These are phyloP conservation scores for Microbotryum lychnidis-dioicae DNA, from an alignment of 1,284 basidiomycete genomes.

Conservation along the genomic window DNA sequence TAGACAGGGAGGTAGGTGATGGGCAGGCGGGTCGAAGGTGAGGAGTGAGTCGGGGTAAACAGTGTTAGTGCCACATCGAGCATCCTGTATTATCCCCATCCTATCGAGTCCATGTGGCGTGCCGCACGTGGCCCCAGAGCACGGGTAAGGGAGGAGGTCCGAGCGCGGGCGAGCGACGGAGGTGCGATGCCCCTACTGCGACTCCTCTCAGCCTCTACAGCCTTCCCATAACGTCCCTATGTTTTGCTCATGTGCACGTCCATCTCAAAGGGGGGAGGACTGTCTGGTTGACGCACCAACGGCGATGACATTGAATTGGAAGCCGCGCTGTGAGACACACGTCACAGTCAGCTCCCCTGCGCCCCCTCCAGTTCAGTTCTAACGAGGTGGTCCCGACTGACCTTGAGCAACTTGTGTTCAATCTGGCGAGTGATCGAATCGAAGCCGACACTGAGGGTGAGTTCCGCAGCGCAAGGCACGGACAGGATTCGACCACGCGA, in stretches of 20 bases:
- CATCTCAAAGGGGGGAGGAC: slow-evolving; percentile 50
- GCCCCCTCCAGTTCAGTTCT: neutral
- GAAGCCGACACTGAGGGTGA: slow-evolving; percentile 24
- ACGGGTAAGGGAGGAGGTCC: neutral
- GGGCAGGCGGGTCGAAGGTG: slow-evolving; percentile 14
- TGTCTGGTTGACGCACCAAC: slow-evolving; percentile 57
- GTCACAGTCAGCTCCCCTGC: neutral
- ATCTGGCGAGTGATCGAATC: slow-evolving; percentile 75
- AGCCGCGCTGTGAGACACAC: slow-evolving; percentile 61
- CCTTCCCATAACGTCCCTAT: no score
- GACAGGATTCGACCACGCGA: neutral
- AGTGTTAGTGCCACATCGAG: no score
- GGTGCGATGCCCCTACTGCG: no score
- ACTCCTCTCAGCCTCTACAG: no score
- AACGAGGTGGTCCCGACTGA: slow-evolving; percentile 45
- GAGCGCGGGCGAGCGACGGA: neutral
- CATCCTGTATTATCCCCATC: no score
- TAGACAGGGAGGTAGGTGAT: no score
- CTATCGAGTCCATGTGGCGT: no score
- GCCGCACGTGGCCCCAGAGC: no score
- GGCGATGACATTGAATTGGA: slow-evolving; percentile 97
- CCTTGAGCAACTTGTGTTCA: slow-evolving; percentile 98
- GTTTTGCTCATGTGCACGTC: neutral
- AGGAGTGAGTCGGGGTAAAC: no score
- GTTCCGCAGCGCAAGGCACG: neutral